Percentiles rank a stretch among this genome's conserved stretches.
Evolutionary conservation across 2,329 filamentous ascomycete genomes (phyloP).

Genomic region (Aspergillus glaucus): DNA sequence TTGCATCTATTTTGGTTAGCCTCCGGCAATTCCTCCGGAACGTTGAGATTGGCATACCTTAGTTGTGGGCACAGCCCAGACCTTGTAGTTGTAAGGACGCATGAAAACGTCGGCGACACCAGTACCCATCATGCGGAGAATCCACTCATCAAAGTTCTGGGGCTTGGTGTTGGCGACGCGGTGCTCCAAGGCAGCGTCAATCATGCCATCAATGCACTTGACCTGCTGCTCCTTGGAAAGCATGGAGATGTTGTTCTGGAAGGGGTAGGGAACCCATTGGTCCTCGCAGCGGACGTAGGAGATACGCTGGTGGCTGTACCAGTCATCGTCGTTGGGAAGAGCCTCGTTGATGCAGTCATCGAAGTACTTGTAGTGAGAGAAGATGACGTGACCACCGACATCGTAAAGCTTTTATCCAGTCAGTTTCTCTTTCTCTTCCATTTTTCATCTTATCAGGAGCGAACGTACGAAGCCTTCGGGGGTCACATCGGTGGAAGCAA

Average conservation of each 20-base stretch:
- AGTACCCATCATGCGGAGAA: constrained; percentile 80
- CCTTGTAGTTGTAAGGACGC: constrained; percentile 99
- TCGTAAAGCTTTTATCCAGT: constrained; percentile 72
- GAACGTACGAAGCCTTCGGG: constrained; percentile 90
- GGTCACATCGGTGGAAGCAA: constrained; percentile 91
- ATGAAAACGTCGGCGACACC: constrained; percentile 95
- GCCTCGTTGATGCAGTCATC: constrained; percentile 98
- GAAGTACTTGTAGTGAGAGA: constrained; percentile 99
- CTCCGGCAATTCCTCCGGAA: background rate
- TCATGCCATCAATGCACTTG: constrained; percentile 87
- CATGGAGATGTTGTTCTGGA: constrained; percentile 99
- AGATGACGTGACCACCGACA: constrained; percentile 96
- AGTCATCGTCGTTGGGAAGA: constrained; percentile 86
- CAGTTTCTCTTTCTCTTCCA: constrained; percentile 3
- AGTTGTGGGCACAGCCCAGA: constrained; percentile 96
- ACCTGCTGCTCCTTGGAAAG: constrained; percentile 96
- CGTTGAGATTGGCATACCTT: constrained; percentile 57
- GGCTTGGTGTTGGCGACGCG: constrained; percentile 87
- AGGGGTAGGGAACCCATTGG: constrained; percentile 96
- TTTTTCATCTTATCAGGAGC: background rate
- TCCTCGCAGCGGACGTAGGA: constrained; percentile 97
- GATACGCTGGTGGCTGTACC: constrained; percentile 97
- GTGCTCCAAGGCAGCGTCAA: constrained; percentile 83
- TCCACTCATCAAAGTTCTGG: constrained; percentile 97
- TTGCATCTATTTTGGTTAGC: constrained; percentile 70